phyloP scores from a whole-genome alignment of 257 asterid species.

The Nicotiana sylvestris region DNA sequence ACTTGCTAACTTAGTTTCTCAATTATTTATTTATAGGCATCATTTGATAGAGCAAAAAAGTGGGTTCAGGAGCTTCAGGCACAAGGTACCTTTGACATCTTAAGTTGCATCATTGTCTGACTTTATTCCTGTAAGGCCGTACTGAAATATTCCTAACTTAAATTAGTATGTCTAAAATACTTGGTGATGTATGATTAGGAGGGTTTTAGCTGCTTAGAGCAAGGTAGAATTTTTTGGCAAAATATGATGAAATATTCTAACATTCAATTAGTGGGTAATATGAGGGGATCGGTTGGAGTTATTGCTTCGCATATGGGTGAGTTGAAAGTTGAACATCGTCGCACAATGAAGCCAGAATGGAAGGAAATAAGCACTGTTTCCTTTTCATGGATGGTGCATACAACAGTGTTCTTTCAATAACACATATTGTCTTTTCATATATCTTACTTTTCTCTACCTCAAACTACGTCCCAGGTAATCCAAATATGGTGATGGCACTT shows the following conservation, averaged over 20 bases:
- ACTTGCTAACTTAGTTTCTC: neutral
- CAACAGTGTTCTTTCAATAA: neutral
- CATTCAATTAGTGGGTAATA: neutral
- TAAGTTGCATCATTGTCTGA: neutral
- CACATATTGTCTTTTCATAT: neutral
- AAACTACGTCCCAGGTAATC: constrained; percentile 38
- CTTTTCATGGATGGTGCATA: neutral
- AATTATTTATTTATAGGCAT: constrained; percentile 38
- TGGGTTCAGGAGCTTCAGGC: constrained; percentile 94
- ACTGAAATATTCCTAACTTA: neutral
- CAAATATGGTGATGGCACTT: constrained; percentile 83
- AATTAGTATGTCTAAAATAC: neutral
- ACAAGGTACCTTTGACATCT: constrained; percentile 50
- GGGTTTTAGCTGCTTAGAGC: neutral
- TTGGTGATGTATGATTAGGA: neutral
- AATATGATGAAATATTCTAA: neutral
- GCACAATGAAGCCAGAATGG: neutral
- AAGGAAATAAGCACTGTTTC: neutral
- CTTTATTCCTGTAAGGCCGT: neutral
- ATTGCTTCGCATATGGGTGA: neutral
- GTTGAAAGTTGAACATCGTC: neutral
- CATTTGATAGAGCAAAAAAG: constrained; percentile 81
- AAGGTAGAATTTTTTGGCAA: neutral
- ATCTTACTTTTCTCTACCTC: neutral
- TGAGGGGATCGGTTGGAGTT: neutral